These are phyloP conservation scores for Agarophyton chilense DNA, from an alignment of 23 red algal species.

Conservation along the genomic window DNA sequence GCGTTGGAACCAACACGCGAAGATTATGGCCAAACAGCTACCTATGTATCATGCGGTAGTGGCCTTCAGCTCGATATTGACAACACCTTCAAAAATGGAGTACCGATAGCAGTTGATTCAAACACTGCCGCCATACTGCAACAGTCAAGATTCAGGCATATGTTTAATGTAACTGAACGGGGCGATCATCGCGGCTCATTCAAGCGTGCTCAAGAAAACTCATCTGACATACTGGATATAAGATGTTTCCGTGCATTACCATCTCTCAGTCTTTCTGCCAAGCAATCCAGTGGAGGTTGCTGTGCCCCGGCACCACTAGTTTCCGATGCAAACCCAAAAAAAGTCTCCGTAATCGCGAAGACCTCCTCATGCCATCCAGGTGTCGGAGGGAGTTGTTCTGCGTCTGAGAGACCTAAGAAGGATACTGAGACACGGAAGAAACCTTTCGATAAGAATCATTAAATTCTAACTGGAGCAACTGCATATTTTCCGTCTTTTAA, in stretches of 20 bases:
- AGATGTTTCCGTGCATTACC: conserved; percentile 9
- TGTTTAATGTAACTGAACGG: conserved; percentile 49
- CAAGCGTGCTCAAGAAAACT: not conserved
- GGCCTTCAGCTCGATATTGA: conserved; percentile 68
- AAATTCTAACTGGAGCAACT: not conserved
- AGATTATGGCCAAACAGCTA: conserved; percentile 88
- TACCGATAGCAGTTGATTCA: conserved; percentile 53
- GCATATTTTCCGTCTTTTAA: too few relatives aligned
- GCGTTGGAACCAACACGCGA: conserved; percentile 63
- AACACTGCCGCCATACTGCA: conserved; percentile 86
- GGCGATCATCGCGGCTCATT: conserved; percentile 70
- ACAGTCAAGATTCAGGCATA: conserved; percentile 36
- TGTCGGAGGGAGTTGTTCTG: not conserved
- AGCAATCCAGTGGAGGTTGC: not conserved
- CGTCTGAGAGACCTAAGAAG: not conserved
- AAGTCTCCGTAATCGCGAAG: not conserved
- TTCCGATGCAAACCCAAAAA: not conserved
- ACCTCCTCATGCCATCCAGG: not conserved
- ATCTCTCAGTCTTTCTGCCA: not conserved
- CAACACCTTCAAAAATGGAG: conserved; percentile 51
- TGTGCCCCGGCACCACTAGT: not conserved
- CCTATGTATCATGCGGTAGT: conserved; percentile 61
- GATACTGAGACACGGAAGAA: not conserved
- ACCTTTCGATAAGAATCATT: too few relatives aligned
- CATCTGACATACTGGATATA: not conserved